phyloP scores from a whole-genome alignment of 1,139 yeast species.

The Sugiyamaella novakii region DNA sequence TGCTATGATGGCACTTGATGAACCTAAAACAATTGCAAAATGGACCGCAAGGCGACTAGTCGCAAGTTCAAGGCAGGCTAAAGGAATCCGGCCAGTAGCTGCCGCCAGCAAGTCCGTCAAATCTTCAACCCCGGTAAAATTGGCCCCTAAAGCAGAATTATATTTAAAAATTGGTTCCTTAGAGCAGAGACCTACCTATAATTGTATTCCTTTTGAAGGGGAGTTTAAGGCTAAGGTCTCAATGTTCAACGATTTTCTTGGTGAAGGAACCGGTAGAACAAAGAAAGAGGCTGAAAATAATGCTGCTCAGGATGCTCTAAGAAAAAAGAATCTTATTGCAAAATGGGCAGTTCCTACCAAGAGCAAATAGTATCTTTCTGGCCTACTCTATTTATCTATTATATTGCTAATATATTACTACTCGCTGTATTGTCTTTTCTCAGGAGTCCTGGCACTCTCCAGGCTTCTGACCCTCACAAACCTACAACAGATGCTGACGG shows the following conservation, averaged over 20 bases:
- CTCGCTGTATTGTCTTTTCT: too few species aligned
- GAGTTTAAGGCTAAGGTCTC: constrained; percentile 23
- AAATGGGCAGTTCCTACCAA: constrained; percentile 6
- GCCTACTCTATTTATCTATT: too few species aligned
- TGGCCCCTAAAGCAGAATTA: constrained; percentile 57
- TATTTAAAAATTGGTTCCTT: constrained; percentile 84
- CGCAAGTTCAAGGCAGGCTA: too few species aligned
- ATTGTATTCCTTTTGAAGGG: constrained; percentile 15
- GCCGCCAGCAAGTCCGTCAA: too few species aligned
- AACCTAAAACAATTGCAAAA: constrained; percentile 61
- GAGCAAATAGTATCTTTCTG: constrained; percentile 1
- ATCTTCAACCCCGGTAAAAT: too few species aligned
- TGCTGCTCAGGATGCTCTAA: constrained; percentile 31
- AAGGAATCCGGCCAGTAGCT: neutral
- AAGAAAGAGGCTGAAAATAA: constrained; percentile 31
- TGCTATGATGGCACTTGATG: constrained; percentile 67
- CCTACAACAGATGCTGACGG: constrained; percentile 11
- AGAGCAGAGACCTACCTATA: constrained; percentile 63
- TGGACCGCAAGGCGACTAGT: constrained; percentile 32
- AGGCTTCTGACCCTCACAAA: neutral
- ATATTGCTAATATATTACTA: neutral
- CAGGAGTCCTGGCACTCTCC: too few species aligned
- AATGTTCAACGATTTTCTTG: constrained; percentile 27
- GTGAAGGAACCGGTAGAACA: constrained; percentile 28
- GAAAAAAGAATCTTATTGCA: constrained; percentile 12